Conservation (phyloP, 192 early-diverging fungal genomes). For the Pecoramyces ruminantium region DNA sequence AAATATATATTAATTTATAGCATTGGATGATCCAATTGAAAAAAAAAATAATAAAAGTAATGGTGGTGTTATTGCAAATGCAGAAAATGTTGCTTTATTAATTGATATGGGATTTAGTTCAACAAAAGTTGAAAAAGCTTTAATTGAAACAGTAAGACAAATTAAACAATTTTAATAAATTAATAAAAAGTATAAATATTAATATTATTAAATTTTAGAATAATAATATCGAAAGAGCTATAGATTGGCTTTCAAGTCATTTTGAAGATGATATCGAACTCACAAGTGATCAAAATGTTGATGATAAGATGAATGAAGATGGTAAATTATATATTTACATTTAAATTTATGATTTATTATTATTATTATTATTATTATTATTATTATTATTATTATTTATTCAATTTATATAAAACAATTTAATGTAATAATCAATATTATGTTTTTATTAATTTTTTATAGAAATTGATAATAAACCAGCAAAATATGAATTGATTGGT, state of each 20-base stretch:
- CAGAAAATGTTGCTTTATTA: slow-evolving; percentile 46
- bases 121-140: slow-evolving; percentile 60
- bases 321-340: neutral
- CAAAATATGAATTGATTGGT: slow-evolving; percentile 45
- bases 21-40: slow-evolving; percentile 42
- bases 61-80: slow-evolving; percentile 18
- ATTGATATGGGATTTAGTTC: slow-evolving; percentile 83
- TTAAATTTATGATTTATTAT: neutral
- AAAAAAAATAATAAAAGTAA: neutral
- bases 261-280: slow-evolving; percentile 2
- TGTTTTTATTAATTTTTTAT: neutral
- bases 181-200: neutral
- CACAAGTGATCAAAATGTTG: slow-evolving; percentile 11
- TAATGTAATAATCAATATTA: too few relatives aligned
- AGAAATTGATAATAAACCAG: slow-evolving; percentile 13
- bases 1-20: slow-evolving; percentile 3
- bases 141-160: slow-evolving; percentile 54
- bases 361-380: too few relatives aligned
- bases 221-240: slow-evolving; percentile 72
- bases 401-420: too few relatives aligned
- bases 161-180: neutral
- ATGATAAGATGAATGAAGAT: slow-evolving; percentile 34
- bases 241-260: slow-evolving; percentile 89
- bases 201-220: slow-evolving; percentile 14
- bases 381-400: too few relatives aligned